Evolutionary conservation across 2,329 filamentous ascomycete species (phyloP), one percentile per base, ranked within the genome.

Genomic region (Hysterium pulicare): DNA sequence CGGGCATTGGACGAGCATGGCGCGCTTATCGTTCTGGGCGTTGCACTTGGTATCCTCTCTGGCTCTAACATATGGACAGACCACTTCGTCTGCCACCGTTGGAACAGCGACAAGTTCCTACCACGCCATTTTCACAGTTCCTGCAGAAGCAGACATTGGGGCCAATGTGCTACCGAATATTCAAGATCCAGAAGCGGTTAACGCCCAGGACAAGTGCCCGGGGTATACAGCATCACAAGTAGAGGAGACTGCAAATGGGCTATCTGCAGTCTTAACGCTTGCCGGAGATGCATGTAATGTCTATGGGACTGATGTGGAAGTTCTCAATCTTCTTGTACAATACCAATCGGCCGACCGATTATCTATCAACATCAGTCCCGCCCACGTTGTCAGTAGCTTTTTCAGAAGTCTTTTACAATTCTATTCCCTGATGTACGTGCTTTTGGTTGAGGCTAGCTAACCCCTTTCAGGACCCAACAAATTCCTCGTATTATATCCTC

Each of bases 261-360:
- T 82, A 39, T 74, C 68, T 2, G 79, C 78, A 6, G 71, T 66
- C 4, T 55, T 82, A 52, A 67, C 54, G 0, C 59, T 82, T 40
- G 77, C 76, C 28, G 79, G 78, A 3, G 51, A 69, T 17, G 60
- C 77, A 22, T 82, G 88, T 71, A 86, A 91, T 63, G 78, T 81
- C 17, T 94, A 91, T 50, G 88, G 89, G 0, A 84, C 76, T 6
- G 89, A 94, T 58, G 71, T 94, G 21, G 74, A 82, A 19, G 70
- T 76, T 4, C 70, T 94, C 37, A 76, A 74, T 26, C 69, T 94
- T 23, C 76, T 79, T 3, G 83, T 93, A 10, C 78, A 83, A 55
- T 84, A 83, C 51, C 81, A 87, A 58, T 75, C 78, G 4, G 66
- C 68, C 13, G 78, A 87, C 52, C 76, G 86, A 1, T 64, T 93